These are phyloP conservation scores for Oryza longistaminata DNA, from an alignment of 176 grass and related monocot genomes.

Conservation along the genomic window DNA sequence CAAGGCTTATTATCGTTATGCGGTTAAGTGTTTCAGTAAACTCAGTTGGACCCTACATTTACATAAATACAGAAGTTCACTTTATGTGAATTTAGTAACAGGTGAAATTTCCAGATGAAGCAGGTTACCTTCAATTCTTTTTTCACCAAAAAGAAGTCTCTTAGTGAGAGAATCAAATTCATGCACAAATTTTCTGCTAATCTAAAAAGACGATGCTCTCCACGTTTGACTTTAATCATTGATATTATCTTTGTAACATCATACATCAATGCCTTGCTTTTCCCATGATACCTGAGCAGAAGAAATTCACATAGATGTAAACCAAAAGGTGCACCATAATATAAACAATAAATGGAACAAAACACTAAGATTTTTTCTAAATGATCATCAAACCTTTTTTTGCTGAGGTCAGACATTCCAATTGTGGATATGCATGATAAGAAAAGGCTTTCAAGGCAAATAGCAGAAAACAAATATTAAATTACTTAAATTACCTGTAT, in stretches of 20 bases:
- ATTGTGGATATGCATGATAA: conserved; percentile 36
- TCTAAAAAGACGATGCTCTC: conserved; percentile 96
- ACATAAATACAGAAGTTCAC: conserved; percentile 24
- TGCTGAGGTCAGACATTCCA: background rate
- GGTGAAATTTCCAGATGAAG: conserved; percentile 20
- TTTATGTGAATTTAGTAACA: background rate
- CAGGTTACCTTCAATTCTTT: conserved; percentile 88
- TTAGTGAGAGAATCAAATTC: conserved; percentile 97
- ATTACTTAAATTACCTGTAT: conserved; percentile 68
- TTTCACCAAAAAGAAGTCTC: conserved; percentile 98
- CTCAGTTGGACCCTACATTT: conserved; percentile 86
- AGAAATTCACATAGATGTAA: conserved; percentile 15
- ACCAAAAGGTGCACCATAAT: conserved; percentile 27
- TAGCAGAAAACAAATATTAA: background rate
- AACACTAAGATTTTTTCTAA: background rate
- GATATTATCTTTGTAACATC: conserved; percentile 99
- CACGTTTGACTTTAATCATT: conserved; percentile 93
- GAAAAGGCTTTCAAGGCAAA: background rate
- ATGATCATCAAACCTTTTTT: background rate
- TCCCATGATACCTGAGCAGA: conserved; percentile 78
- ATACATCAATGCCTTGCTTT: conserved; percentile 99
- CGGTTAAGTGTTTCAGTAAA: conserved; percentile 99
- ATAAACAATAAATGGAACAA: conserved; percentile 19
- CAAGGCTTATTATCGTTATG: conserved; percentile 99
- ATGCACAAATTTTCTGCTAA: conserved; percentile 98